Evolutionary conservation across 108 stramenopile species (phyloP), one percentile per base, ranked within the genome.

Genomic region (Cylindrotheca closterium): DNA sequence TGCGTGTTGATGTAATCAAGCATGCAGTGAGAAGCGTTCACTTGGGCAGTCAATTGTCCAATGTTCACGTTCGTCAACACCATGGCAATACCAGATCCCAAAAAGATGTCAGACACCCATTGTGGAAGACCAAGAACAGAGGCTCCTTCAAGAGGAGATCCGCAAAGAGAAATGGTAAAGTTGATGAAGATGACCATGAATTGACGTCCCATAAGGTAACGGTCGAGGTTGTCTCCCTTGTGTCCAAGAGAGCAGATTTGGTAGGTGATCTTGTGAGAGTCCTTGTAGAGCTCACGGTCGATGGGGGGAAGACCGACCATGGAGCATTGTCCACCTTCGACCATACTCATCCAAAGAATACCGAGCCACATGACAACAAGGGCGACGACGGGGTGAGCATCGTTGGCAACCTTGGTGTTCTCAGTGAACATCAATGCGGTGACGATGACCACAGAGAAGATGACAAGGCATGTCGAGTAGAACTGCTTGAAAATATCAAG

Each of bases 1-100:
- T 86, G 83, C 77, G 82, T 86, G 83, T 89, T 86, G 81, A 86
- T 85, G 74, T 75, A 93, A 73, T 88, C 88, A 74, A 89, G 78
- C 91, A 89, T 89, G 65, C 80, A 85, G 51, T 80, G 78, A 1
- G 85, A 78, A 19, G 87, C 88, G 48, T 88, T 93, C 61, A 93
- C 86, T 57, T 93, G 86, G 27, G 92, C 64, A 45, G 78, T 81
- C 61, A 93, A 82, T 67, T 93, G 92, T 48, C 92, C 92, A 49
- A 89, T 69, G 22, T 75, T 79, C 54, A 74, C 70, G n/a, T 81
- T 84, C 50, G 82, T 74, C 57, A 89, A 60, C 32, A 93, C 79
- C 85, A 87, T 84, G 30, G 85, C 92, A 42, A 93, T 54, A 55
- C 88, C 92, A 45, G 83, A 67, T 30, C 68, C 87, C 21, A 93